phyloP scores from a whole-genome alignment of 768 basidiomycete species.

The Strobilomyces confusus region DNA sequence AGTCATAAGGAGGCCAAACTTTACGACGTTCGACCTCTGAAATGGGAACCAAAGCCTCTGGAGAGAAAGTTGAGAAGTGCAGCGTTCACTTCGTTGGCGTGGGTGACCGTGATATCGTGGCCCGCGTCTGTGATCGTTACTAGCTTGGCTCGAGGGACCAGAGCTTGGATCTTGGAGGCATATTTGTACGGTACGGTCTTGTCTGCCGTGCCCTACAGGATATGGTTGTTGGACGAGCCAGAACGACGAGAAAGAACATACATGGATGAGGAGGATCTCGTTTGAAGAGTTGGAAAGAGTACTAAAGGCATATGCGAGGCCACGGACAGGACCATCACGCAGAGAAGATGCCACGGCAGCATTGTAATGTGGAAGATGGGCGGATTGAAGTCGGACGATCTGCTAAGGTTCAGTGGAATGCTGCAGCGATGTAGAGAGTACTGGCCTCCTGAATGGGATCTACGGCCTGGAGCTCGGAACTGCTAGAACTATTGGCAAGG shows the following conservation, averaged over 20 bases:
- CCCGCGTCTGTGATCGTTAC: constrained; percentile 28
- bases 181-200: constrained; percentile 33
- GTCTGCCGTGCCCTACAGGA: constrained; percentile 30
- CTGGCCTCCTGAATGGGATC: constrained; percentile 44
- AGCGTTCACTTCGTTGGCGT: constrained; percentile 28
- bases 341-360: constrained; percentile 73
- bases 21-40: neutral
- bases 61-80: constrained; percentile 29
- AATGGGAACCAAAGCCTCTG: neutral
- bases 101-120: constrained; percentile 32
- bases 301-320: constrained; percentile 51
- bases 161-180: constrained; percentile 26
- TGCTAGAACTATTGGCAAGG: constrained; percentile 37
- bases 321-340: constrained; percentile 68
- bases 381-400: constrained; percentile 76
- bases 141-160: constrained; percentile 28
- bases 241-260: constrained; percentile 23
- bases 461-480: constrained; percentile 14
- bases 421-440: neutral
- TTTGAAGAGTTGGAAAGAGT: constrained; percentile 45
- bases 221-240: neutral
- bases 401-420: constrained; percentile 20
- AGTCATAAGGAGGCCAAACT: neutral
- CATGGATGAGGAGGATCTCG: constrained; percentile 63
- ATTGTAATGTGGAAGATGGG: constrained; percentile 71